Evolutionary conservation across 495 filamentous ascomycete genomes (phyloP), one percentile per base, ranked within the genome.

Genomic region (Tricharina praecox): DNA sequence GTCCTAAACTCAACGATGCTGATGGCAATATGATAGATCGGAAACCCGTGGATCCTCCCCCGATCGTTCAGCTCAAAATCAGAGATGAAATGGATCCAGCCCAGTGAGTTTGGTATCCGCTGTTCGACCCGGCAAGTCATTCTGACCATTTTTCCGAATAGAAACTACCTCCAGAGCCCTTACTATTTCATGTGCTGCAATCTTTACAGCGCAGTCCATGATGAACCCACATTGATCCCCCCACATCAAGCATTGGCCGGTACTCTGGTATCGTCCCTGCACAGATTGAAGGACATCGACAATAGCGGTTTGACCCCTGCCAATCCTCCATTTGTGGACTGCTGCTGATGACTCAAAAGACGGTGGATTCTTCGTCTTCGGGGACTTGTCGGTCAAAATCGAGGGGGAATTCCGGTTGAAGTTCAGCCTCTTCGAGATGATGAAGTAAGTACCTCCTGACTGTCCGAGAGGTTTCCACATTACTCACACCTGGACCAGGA

Each of bases 351-450:
- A 19, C 16, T 34, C 9, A n/a, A 11, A 26, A 73, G 88, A 95
- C 70, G 87, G 85, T 10, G 86, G 82, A 1, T 97, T 92, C 67
- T 96, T 97, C 51, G 82, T 96, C n/a, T 96, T 93, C 64, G 82
- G 82, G 4, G 90, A 97, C 62, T 66, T 97, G 15, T 94, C 88
- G 0, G 76, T 92, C 21, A 80, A 82, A 61, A 69, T 81, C 16
- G 81, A 85, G 53, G 90, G 90, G 20, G 71, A 71, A 3, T 92
- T 76, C 53, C 69, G 82, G 21, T 68, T 96, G 50, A 77, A 81
- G 33, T 96, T 97, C 61, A 85, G 75, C 47, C 71, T 97, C 21
- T 88, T 82, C 58, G 85, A 94, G 63, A 79, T 93, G 69, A 66
- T 68, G 47, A 78, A 78, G 79, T 82, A 62, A 61, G 75, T 63